phyloP scores from a whole-genome alignment of 2,329 filamentous ascomycete species.

The Knufia petricola region DNA sequence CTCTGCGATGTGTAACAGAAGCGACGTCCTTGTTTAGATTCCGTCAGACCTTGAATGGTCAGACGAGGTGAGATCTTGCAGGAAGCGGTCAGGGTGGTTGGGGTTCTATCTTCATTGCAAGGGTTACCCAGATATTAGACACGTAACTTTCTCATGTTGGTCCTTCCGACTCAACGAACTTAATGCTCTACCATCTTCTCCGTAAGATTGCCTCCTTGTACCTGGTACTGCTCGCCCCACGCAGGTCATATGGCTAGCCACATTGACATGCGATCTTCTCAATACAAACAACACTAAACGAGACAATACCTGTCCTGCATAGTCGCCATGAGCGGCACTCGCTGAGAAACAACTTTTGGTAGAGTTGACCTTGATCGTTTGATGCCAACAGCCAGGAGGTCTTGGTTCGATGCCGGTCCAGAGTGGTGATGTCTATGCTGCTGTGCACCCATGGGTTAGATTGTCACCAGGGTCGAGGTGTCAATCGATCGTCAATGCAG shows the following conservation, averaged over 20 bases:
- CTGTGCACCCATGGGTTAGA: too few species aligned
- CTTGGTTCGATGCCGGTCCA: too few species aligned
- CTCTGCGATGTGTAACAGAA: neutral
- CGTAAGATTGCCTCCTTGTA: neutral
- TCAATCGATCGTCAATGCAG: too few species aligned
- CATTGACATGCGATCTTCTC: neutral
- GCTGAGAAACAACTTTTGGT: too few species aligned
- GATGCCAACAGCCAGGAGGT: too few species aligned
- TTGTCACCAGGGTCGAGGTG: too few species aligned
- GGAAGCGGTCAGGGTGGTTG: constrained; percentile 2
- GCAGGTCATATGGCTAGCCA: neutral
- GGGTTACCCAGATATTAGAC: neutral
- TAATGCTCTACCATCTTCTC: neutral
- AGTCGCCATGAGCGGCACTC: too few species aligned
- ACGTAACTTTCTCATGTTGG: neutral
- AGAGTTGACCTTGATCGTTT: too few species aligned
- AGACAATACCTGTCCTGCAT: neutral
- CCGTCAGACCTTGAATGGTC: neutral
- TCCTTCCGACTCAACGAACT: neutral
- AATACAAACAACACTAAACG: neutral
- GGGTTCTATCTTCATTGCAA: neutral
- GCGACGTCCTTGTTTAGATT: neutral
- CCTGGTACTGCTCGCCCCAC: neutral
- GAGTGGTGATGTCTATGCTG: too few species aligned
- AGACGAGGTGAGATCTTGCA: neutral